Conservation (phyloP, 148 eudicot genomes). For the Drosera capensis region DNA sequence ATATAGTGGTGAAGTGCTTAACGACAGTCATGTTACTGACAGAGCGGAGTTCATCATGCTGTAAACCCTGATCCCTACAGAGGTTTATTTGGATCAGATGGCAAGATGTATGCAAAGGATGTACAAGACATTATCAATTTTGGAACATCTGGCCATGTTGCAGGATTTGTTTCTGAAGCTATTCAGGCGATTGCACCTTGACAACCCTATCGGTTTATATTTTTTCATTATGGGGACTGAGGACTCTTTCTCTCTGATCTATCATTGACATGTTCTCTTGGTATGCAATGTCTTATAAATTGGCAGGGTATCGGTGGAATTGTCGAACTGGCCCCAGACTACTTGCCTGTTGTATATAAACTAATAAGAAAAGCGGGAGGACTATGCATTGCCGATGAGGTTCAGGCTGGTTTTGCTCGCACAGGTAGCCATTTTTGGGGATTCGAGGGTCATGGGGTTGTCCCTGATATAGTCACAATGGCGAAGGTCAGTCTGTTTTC, state of each 20-base stretch:
- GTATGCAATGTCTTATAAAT: neutral
- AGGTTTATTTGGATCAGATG: conserved; percentile 91
- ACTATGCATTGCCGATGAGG: conserved; percentile 90
- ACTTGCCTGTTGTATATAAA: conserved; percentile 58
- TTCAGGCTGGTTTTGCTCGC: conserved; percentile 91
- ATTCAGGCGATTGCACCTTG: conserved; percentile 39
- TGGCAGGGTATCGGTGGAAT: conserved; percentile 97
- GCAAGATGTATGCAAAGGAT: conserved; percentile 71
- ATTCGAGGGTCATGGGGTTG: conserved; percentile 66
- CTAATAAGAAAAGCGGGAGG: conserved; percentile 78
- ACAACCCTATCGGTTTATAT: neutral
- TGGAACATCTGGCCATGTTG: conserved; percentile 83
- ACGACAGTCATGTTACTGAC: conserved; percentile 10
- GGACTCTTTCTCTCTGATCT: neutral
- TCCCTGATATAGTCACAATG: conserved; percentile 93
- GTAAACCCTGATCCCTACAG: conserved; percentile 89
- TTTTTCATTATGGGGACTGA: neutral
- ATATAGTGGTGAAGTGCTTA: neutral
- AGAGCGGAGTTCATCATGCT: conserved; percentile 96
- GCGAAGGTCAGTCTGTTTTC: conserved; percentile 44
- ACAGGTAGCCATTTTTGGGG: conserved; percentile 97
- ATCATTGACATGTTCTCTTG: neutral
- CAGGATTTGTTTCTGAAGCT: conserved; percentile 76
- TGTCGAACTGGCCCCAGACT: conserved; percentile 81
- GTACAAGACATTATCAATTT: conserved; percentile 65